Percentiles rank a stretch among this genome's conserved stretches.
phyloP scores from a whole-genome alignment of 208 protist species.

The Spongospora subterranea region DNA sequence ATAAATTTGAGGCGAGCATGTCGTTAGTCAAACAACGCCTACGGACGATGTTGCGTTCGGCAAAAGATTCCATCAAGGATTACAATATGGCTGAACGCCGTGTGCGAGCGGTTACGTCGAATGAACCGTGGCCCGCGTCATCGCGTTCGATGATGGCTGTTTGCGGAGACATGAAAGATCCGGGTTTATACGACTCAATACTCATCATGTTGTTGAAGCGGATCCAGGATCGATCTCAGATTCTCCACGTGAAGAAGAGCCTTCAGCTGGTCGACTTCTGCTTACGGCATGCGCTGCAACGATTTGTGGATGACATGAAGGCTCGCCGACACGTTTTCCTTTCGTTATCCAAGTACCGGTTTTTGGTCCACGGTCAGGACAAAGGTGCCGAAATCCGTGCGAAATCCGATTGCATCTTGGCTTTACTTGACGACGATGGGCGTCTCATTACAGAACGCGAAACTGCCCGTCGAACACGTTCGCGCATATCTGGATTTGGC shows the following conservation, averaged over 20 bases:
- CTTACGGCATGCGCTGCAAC: background rate
- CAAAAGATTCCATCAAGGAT: slow-evolving; percentile 42
- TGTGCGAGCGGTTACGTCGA: background rate
- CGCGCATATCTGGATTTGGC: background rate
- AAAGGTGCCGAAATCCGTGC: slow-evolving; percentile 23
- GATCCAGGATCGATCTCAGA: background rate
- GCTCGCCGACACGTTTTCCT: slow-evolving; percentile 3
- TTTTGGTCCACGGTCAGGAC: slow-evolving; percentile 46
- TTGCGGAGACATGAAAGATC: background rate
- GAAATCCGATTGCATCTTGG: background rate
- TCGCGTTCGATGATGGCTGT: background rate
- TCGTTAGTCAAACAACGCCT: slow-evolving; percentile 9
- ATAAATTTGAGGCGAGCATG: background rate
- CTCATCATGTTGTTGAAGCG: slow-evolving; percentile 10
- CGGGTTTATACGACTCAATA: slow-evolving; percentile 13
- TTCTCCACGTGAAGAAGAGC: background rate
- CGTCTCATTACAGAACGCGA: background rate
- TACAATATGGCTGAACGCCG: slow-evolving; percentile 43
- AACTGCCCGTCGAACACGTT: background rate
- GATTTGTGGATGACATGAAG: slow-evolving; percentile 21
- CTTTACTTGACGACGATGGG: background rate
- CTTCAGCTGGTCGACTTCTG: slow-evolving; percentile 34
- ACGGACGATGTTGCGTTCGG: background rate
- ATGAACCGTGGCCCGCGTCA: slow-evolving; percentile 33
- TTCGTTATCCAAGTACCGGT: background rate